These are phyloP conservation scores for Ustilago trichophora DNA, from an alignment of 1,284 basidiomycete species.

Conservation along the genomic window DNA sequence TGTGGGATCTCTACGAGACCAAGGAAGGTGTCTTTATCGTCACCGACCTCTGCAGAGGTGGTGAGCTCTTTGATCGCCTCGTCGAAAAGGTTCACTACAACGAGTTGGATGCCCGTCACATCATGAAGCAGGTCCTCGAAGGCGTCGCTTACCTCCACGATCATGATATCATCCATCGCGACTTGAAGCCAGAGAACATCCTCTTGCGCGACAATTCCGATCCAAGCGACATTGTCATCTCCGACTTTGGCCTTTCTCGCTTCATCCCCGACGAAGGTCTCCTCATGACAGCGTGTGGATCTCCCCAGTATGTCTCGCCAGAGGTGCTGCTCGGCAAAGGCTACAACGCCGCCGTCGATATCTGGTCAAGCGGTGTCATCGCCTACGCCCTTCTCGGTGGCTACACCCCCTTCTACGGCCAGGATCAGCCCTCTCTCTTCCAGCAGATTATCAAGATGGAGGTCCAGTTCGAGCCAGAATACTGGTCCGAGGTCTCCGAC, in stretches of 20 bases:
- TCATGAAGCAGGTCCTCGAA: constrained; percentile 60
- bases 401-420: constrained; percentile 65
- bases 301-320: constrained; percentile 65
- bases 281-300: constrained; percentile 64
- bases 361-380: constrained; percentile 65
- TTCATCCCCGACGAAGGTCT: constrained; percentile 62
- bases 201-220: constrained; percentile 56
- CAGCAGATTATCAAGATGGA: constrained; percentile 62
- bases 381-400: constrained; percentile 64
- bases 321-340: constrained; percentile 65
- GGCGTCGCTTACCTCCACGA: constrained; percentile 64
- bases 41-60: constrained; percentile 63
- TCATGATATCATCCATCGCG: constrained; percentile 63
- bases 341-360: constrained; percentile 60
- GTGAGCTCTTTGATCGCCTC: constrained; percentile 64
- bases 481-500: constrained; percentile 62
- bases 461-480: constrained; percentile 60
- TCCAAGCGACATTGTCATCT: constrained; percentile 59
- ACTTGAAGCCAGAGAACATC: constrained; percentile 66
- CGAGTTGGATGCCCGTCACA: constrained; percentile 62
- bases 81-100: constrained; percentile 61
- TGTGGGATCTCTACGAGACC: constrained; percentile 65
- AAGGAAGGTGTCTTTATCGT: constrained; percentile 65
- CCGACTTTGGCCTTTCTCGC: constrained; percentile 64
- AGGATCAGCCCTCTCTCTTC: constrained; percentile 60